phyloP scores from a whole-genome alignment of 371 early-diverging fungal genomes.

The Catenaria anguillulae region DNA sequence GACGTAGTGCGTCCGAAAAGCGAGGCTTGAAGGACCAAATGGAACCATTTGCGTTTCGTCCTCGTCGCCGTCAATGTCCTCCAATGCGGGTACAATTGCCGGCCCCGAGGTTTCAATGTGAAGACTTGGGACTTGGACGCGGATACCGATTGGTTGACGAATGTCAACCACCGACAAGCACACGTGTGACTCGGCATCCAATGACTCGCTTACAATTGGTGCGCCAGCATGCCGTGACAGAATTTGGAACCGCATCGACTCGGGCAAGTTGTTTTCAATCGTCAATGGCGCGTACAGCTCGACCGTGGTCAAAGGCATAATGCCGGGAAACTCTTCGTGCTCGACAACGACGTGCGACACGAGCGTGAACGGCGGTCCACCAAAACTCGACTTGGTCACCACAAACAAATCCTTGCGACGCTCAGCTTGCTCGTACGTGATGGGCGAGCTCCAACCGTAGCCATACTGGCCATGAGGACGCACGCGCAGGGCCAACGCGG shows the following conservation, averaged over 20 bases:
- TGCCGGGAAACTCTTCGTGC: not conserved
- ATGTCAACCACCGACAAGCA: slow-evolving; percentile 77
- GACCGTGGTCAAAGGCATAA: slow-evolving; percentile 72
- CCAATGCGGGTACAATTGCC: not conserved
- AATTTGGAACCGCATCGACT: slow-evolving; percentile 61
- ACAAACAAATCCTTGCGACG: slow-evolving; percentile 14
- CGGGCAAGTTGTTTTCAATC: slow-evolving; percentile 89
- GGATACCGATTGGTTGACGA: slow-evolving; percentile 58
- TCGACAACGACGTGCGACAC: no score
- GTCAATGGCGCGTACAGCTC: slow-evolving; percentile 76
- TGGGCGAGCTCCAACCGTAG: slow-evolving; percentile 51
- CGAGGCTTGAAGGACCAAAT: no score
- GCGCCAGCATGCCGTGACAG: slow-evolving; percentile 37
- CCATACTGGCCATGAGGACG: slow-evolving; percentile 72
- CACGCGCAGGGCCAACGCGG: slow-evolving; percentile 55
- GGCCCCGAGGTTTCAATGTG: slow-evolving; percentile 14
- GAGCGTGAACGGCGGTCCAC: slow-evolving; percentile 44
- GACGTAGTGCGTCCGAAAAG: no score
- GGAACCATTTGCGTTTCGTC: not conserved
- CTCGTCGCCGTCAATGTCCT: not conserved
- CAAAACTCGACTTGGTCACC: slow-evolving; percentile 5
- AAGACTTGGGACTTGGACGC: slow-evolving; percentile 55
- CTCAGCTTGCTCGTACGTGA: slow-evolving; percentile 55
- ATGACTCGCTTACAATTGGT: slow-evolving; percentile 39
- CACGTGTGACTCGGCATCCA: slow-evolving; percentile 39